phyloP scores from a whole-genome alignment of 345 rosid genomes.

The Arabis hirsuta region DNA sequence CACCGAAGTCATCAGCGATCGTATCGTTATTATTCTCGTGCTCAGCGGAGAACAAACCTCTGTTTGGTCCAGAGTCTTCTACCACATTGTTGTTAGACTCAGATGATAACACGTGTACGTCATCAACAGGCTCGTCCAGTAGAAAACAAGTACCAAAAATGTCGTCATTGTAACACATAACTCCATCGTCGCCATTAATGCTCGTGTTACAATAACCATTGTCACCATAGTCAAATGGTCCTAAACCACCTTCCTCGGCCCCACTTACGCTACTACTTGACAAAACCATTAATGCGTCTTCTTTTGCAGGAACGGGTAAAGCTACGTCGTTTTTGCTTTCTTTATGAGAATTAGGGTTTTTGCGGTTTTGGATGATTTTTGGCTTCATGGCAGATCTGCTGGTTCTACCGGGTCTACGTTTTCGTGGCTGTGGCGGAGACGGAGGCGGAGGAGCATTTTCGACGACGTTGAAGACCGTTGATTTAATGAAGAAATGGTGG shows the following conservation, averaged over 20 bases:
- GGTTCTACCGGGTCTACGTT: slow-evolving; percentile 33
- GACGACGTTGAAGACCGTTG: neutral
- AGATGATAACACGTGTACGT: slow-evolving; percentile 9
- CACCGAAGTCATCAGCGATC: slow-evolving; percentile 17
- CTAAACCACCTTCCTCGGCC: slow-evolving; percentile 22
- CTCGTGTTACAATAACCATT: neutral
- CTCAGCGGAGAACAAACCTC: neutral
- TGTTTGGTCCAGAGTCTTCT: neutral
- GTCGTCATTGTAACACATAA: slow-evolving; percentile 16
- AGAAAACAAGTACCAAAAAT: slow-evolving; percentile 24
- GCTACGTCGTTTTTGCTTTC: neutral
- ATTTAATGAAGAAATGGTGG: slow-evolving; percentile 35
- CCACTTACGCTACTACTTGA: slow-evolving; percentile 22
- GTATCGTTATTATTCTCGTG: neutral
- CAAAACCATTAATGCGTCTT: slow-evolving; percentile 17
- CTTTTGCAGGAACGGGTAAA: neutral
- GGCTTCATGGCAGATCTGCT: slow-evolving; percentile 40
- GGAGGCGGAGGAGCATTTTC: slow-evolving; percentile 16
- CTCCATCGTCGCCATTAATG: slow-evolving; percentile 35
- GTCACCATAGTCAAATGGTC: slow-evolving; percentile 17
- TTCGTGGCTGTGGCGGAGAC: neutral
- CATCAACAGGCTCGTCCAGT: slow-evolving; percentile 11
- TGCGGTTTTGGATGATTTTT: neutral
- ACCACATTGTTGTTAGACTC: neutral
- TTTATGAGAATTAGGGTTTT: neutral